Percentiles rank a stretch among this genome's conserved stretches.
These are phyloP conservation scores for Phytophthora capsici DNA, from an alignment of 352 stramenopile genomes.

Conservation along the genomic window DNA sequence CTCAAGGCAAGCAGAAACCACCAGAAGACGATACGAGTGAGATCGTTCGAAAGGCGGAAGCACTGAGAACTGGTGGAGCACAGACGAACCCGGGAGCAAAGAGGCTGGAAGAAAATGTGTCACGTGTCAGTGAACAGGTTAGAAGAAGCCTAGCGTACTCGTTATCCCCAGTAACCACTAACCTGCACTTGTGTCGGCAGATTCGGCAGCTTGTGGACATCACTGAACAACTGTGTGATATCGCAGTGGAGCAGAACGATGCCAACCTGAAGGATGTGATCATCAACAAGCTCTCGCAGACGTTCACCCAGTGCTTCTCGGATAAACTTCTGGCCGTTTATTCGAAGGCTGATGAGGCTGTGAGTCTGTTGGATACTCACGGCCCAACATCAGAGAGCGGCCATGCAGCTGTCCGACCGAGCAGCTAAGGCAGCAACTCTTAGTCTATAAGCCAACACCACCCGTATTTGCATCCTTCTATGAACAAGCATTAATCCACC, in stretches of 20 bases:
- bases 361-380: slow-evolving; percentile 42
- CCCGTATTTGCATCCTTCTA: slow-evolving; percentile 26
- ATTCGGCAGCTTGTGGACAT: slow-evolving; percentile 60
- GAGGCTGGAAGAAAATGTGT: slow-evolving; percentile 76
- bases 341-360: slow-evolving; percentile 66
- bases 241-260: slow-evolving; percentile 80
- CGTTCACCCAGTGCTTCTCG: slow-evolving; percentile 83
- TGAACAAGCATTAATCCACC: slow-evolving; percentile 30
- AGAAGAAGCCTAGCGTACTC: not conserved
- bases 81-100: slow-evolving; percentile 52
- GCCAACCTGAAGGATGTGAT: slow-evolving; percentile 77
- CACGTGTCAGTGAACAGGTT: slow-evolving; percentile 70
- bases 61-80: slow-evolving; percentile 38
- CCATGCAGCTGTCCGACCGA: slow-evolving; percentile 22
- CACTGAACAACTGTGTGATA: slow-evolving; percentile 74
- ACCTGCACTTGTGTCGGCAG: slow-evolving; percentile 30
- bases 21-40: slow-evolving; percentile 56
- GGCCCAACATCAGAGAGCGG: slow-evolving; percentile 35
- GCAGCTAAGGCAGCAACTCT: slow-evolving; percentile 21
- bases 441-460: slow-evolving; percentile 14
- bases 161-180: slow-evolving; percentile 9
- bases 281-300: slow-evolving; percentile 61
- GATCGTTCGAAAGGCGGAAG: slow-evolving; percentile 54
- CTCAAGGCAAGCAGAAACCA: slow-evolving; percentile 21
- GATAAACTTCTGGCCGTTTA: slow-evolving; percentile 67